Evolutionary conservation across 768 basidiomycete genomes (phyloP), one percentile per base, ranked within the genome.

Genomic region (Suillus alpinus): DNA sequence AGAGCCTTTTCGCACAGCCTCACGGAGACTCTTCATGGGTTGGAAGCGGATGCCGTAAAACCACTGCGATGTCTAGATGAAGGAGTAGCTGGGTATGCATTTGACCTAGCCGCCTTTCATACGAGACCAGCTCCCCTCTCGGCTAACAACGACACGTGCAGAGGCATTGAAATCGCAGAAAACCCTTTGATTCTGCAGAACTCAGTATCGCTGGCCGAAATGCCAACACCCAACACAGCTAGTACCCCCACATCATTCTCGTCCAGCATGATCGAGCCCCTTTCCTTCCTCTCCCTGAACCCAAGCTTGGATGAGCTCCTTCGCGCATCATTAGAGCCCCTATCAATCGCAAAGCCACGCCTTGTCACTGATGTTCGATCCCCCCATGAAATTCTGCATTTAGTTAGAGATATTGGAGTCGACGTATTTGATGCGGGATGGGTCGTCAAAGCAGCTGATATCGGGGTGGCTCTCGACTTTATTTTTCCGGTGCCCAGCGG

Each of bases 381-480:
- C 0, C 94, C 93, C 1, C 94, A 94, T 61, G 89, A 92, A 57
- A 83, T 93, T 14, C 84, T 95, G 3, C 73, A 73, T 9, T 80
- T 93, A 31, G 79, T 94, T 34, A 73, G 75, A 2, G 76, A 83
- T 46, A 77, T 87, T 2, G 93, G 94, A 0, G 68, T 91, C 16
- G 93, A 95, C 68, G 63, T 94, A 0, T 87, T 94, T 62, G 92
- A 94, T 66, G 81, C 83, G 0, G 77, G 78, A 8, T 95, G 89
- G 87, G 91, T 85, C 0, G 83, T 87, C 62, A 72, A 77, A 3
- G 86, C 87, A 0, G 90, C 90, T 1, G 80, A 85, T 56, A 64
- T 84, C 3, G 94, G 94, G 13, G 75, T 94, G 16, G 91, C 87
- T 0, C 76, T 95, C 7, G 93, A 94, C 66, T 94, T 95, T 69